These are phyloP conservation scores for Pestalotiopsis sp. DNA, from an alignment of 2,329 filamentous ascomycete genomes.

Conservation along the genomic window DNA sequence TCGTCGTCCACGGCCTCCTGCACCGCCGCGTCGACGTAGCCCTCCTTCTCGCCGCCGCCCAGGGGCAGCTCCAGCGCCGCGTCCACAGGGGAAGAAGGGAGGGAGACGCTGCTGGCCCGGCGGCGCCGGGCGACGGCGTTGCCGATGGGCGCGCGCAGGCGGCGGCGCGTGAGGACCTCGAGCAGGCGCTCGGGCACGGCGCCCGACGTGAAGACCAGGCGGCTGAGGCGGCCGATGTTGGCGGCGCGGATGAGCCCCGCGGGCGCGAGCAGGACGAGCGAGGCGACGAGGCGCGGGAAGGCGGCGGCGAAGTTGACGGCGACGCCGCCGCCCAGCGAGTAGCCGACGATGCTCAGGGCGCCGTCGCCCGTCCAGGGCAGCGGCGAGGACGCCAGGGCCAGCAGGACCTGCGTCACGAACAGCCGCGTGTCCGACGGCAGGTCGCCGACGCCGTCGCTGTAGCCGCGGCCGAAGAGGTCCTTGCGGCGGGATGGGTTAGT, in stretches of 20 bases:
- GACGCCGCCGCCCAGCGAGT: constrained; percentile 82
- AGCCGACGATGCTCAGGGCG: constrained; percentile 72
- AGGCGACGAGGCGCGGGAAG: constrained; percentile 70
- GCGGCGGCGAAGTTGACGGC: constrained; percentile 73
- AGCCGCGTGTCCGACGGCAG: constrained; percentile 74
- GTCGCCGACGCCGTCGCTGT: constrained; percentile 64
- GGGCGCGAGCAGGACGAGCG: constrained; percentile 77
- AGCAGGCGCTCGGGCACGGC: constrained; percentile 56
- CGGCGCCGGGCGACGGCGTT: constrained; percentile 31
- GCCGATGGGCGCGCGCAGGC: constrained; percentile 55
- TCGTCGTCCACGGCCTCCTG: constrained; percentile 39
- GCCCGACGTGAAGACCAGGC: constrained; percentile 57
- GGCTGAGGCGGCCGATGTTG: constrained; percentile 52
- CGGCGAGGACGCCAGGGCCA: constrained; percentile 70
- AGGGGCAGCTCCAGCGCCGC: constrained; percentile 12
- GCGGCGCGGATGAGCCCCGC: constrained; percentile 69
- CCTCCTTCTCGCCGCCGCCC: constrained; percentile 27
- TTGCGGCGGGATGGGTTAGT: constrained; percentile 23
- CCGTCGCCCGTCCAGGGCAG: constrained; percentile 65
- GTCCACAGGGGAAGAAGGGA: constrained; percentile 14
- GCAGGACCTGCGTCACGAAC: constrained; percentile 72
- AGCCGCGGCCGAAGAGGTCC: constrained; percentile 73
- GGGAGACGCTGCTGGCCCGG: constrained; percentile 16
- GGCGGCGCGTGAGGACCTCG: constrained; percentile 46
- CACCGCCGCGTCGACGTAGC: constrained; percentile 40